Evolutionary conservation across 192 early-diverging fungal genomes (phyloP).

Genomic region (Coemansia sp.): DNA sequence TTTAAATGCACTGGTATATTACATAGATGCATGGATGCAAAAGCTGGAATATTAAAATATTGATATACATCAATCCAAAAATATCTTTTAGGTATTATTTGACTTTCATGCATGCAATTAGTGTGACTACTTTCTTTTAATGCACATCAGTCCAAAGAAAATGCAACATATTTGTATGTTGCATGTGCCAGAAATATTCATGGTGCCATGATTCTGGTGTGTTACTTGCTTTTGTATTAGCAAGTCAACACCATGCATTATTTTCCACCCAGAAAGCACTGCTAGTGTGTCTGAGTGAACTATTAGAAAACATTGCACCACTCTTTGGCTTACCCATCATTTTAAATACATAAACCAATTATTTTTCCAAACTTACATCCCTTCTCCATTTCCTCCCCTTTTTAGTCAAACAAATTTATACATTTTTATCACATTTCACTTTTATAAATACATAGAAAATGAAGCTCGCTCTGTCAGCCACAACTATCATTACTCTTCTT

Average conservation of each 20-base stretch:
- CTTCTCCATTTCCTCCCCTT: background rate
- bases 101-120: background rate
- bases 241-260: background rate
- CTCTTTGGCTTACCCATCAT: background rate
- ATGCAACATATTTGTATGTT: background rate
- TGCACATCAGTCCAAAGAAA: background rate
- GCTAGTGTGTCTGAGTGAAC: background rate
- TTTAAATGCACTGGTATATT: background rate
- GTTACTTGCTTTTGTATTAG: background rate
- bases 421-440: background rate
- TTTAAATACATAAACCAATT: background rate
- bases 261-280: background rate
- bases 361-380: background rate
- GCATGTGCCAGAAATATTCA: background rate
- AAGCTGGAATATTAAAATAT: background rate
- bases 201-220: background rate
- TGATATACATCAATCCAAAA: background rate
- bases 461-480: constrained; percentile 9
- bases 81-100: background rate
- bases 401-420: background rate
- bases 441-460: constrained; percentile 4
- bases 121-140: background rate
- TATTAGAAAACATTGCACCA: background rate
- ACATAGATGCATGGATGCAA: background rate
- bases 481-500: constrained; percentile 7